A percentile compares a stretch with the other conserved stretches of the same genome.
Conservation (phyloP, 2,329 filamentous ascomycete genomes). For the Ophiocordyceps robertsii region DNA sequence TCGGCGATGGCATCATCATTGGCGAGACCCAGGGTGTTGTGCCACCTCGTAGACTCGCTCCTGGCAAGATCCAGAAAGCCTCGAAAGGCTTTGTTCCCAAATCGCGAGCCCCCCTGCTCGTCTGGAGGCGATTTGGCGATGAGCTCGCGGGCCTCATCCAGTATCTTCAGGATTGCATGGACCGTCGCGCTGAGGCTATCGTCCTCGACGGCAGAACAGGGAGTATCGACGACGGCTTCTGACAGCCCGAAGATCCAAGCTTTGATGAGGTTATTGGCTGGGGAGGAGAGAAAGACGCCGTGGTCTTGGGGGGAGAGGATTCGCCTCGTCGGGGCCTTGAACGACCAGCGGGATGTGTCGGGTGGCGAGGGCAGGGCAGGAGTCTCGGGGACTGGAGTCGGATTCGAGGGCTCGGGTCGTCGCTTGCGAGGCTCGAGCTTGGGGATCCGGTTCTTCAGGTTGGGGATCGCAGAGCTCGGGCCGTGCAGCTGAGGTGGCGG, state of each 20-base stretch:
- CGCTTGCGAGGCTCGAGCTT: slow-evolving; percentile 54
- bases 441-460: slow-evolving; percentile 42
- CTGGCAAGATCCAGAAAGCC: slow-evolving; percentile 61
- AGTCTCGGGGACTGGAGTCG: slow-evolving; percentile 57
- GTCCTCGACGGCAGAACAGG: slow-evolving; percentile 45
- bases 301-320: slow-evolving; percentile 77
- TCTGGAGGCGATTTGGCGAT: slow-evolving; percentile 62
- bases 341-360: slow-evolving; percentile 44
- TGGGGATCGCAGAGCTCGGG: slow-evolving; percentile 12
- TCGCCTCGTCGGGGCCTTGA: slow-evolving; percentile 56
- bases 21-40: slow-evolving; percentile 42
- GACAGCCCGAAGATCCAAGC: slow-evolving; percentile 80
- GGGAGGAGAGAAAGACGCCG: slow-evolving; percentile 63
- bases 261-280: slow-evolving; percentile 61
- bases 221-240: slow-evolving; percentile 61
- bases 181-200: slow-evolving; percentile 48
- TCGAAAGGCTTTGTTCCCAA: slow-evolving; percentile 88
- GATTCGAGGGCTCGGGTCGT: slow-evolving; percentile 35
- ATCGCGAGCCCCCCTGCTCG: slow-evolving; percentile 78
- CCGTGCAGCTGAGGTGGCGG: slow-evolving; percentile 4
- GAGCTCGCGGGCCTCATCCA: slow-evolving; percentile 55
- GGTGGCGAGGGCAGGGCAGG: slow-evolving; percentile 59
- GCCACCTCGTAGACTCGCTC: slow-evolving; percentile 46
- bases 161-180: slow-evolving; percentile 50
- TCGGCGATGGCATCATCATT: slow-evolving; percentile 48